Evolutionary conservation across 148 eudicot genomes (phyloP).

Genomic region (Euryodendron excelsum): DNA sequence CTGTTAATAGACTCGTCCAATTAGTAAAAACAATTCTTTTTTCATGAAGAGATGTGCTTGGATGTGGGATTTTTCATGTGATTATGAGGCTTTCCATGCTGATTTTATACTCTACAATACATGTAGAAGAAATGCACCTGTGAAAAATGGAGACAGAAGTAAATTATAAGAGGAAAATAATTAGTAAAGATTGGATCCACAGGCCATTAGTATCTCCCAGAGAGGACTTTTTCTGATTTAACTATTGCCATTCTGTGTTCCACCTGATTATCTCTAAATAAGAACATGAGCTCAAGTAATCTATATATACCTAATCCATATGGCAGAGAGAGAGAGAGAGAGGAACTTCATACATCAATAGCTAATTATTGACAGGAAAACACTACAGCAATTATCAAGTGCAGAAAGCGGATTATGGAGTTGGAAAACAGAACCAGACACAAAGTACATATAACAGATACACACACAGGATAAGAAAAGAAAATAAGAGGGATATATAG

Average conservation of each 20-base stretch:
- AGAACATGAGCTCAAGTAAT: background rate
- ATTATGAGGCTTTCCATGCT: constrained; percentile 29
- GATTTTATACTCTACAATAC: background rate
- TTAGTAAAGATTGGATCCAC: too few species aligned
- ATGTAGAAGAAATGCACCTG: background rate
- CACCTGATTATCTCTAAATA: too few species aligned
- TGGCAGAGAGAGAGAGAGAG: background rate
- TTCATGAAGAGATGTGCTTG: background rate
- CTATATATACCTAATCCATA: background rate
- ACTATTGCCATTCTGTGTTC: too few species aligned
- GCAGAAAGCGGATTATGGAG: background rate
- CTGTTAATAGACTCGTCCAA: background rate
- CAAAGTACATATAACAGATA: background rate
- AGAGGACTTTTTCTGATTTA: too few species aligned
- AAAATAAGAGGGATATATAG: background rate
- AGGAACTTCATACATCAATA: background rate
- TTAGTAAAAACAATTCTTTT: constrained; percentile 19
- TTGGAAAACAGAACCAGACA: background rate
- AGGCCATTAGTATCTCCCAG: too few species aligned
- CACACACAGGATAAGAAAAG: background rate
- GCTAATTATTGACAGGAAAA: background rate
- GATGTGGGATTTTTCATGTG: background rate
- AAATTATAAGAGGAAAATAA: too few species aligned
- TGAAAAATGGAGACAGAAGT: background rate
- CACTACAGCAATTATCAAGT: background rate